Evolutionary conservation across 441 rosid genomes (phyloP), one percentile per base, ranked within the genome.

Genomic region (Geranium incanum): DNA sequence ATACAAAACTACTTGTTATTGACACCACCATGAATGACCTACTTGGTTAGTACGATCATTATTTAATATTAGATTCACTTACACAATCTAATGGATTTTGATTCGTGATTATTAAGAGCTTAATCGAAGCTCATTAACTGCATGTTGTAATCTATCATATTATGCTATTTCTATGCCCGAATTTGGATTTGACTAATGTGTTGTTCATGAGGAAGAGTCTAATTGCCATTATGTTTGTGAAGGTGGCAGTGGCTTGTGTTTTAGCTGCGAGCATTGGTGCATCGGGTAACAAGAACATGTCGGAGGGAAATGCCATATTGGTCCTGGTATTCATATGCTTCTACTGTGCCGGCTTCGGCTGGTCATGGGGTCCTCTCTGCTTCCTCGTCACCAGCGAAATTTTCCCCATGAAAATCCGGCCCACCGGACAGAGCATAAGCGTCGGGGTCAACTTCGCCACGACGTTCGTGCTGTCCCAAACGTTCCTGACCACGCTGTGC

Each of bases 381-480:
- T 89, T 95, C 93, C 85, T 92, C 36, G 84, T 92, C 74, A 95
- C 97, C 0, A 86, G 95, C 66, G 98, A 92, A 78, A 92, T 90
- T 62, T 89, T 89, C 69, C 97, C 97, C 0, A 84, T 90, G 69
- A 88, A 90, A 74, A 85, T 88, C 67, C 81, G 98, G 1, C 75
- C 95, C 0, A 78, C 87, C 0, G 98, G 98, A 70, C 95, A 88
- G 71, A 89, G 98, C 85, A 81, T 91, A 76, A 86, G 84, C 21
- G 83, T 91, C 0, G 95, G 90, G 1, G 80, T 87, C 62, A 84
- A 86, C 75, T 93, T 93, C 7, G 90, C 86, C 0, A 63, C 76
- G 9, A 87, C 94, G 28, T 93, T 87, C 66, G 85, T 83, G 21
- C 86, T 89, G 21, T 78, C 98, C 18, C 96, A 89, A 66, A 87